phyloP scores from a whole-genome alignment of 2,329 filamentous ascomycete species.

The Colletotrichum gigasporum region DNA sequence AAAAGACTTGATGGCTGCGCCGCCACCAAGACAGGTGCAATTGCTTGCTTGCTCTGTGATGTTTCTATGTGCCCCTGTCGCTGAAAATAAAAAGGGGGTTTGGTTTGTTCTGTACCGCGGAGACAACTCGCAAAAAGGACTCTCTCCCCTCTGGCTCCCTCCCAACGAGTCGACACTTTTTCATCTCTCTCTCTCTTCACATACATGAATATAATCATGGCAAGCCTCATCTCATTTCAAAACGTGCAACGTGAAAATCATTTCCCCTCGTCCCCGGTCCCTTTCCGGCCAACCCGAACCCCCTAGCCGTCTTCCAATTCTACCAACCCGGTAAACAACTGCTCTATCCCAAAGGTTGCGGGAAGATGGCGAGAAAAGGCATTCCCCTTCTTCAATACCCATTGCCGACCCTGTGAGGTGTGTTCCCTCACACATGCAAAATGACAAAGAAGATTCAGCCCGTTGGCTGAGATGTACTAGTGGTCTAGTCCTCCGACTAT shows the following conservation, averaged over 20 bases:
- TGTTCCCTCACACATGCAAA: constrained; percentile 9
- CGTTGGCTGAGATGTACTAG: not conserved
- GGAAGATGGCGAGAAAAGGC: not conserved
- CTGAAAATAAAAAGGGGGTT: not conserved
- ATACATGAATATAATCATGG: constrained; percentile 1
- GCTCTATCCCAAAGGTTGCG: not conserved
- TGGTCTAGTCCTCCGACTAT: not conserved
- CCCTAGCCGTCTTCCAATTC: not conserved
- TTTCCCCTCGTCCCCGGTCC: not conserved
- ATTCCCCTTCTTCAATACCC: not conserved
- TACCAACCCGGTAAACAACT: not conserved
- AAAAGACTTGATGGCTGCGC: too few species aligned
- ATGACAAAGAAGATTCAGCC: constrained; percentile 13
- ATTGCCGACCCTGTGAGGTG: not conserved
- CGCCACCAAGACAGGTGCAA: not conserved
- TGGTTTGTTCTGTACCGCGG: too few species aligned
- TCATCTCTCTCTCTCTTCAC: not conserved
- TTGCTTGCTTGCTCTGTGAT: constrained; percentile 2
- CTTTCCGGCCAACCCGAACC: not conserved
- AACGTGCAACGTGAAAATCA: constrained; percentile 5
- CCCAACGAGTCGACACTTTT: not conserved
- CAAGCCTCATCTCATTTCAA: constrained; percentile 8
- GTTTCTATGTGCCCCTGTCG: not conserved
- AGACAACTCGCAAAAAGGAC: too few species aligned
- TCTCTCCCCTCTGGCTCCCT: too few species aligned